Evolutionary conservation across 305 asterid genomes (phyloP).

Genomic region (Nicotiana rustica): DNA sequence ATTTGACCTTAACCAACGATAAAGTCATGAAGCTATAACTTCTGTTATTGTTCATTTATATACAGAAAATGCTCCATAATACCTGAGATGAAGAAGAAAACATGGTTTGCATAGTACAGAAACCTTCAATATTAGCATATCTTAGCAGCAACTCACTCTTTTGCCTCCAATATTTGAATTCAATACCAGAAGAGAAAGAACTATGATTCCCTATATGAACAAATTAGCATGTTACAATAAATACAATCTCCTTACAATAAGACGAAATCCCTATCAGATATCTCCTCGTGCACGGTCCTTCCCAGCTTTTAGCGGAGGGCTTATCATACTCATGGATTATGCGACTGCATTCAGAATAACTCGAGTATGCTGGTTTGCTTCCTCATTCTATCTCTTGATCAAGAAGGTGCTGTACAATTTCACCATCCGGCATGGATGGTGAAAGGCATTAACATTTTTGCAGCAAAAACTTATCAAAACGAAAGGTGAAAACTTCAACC

Average conservation of each 20-base stretch:
- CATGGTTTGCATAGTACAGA: background rate
- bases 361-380: conserved; percentile 6
- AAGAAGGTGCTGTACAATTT: conserved; percentile 18
- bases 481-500: conserved; percentile 13
- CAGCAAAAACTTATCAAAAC: background rate
- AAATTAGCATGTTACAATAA: conserved; percentile 29
- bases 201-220: conserved; percentile 25
- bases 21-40: background rate
- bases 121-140: background rate
- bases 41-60: background rate
- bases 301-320: background rate
- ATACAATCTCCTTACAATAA: conserved; percentile 36
- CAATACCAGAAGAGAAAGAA: conserved; percentile 20
- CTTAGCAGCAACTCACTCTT: background rate
- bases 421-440: conserved; percentile 21
- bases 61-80: background rate
- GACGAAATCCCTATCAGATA: conserved; percentile 10
- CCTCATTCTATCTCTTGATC: conserved; percentile 4
- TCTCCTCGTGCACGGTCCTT: background rate
- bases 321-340: background rate
- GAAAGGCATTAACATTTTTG: background rate
- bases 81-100: background rate
- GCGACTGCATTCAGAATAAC: background rate
- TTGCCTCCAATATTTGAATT: conserved; percentile 5
- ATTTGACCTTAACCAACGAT: background rate